Base-by-base conservation (phyloP, 192 early-diverging fungal genomes). In the Backusella psychrophila region DNA sequence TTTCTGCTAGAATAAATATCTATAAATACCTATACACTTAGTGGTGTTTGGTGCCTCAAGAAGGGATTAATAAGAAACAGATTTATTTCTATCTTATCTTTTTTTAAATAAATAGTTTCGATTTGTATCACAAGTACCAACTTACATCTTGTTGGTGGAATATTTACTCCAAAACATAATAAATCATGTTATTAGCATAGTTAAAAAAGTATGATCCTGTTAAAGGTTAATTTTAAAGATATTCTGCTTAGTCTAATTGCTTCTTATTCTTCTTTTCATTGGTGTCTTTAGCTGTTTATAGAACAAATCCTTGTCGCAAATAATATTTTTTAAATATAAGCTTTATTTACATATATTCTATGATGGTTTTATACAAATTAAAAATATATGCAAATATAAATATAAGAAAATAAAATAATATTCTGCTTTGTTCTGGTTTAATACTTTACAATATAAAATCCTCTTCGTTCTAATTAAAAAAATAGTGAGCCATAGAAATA, bases 271-370 rank as follows among this genome's bases (percentile, higher is more conserved):
- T 56, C 53, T 56, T 21, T 56, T 56, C 8, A 21, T 12, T 0
- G 53, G 53, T 21, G 21, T 56, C 7, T 56, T 56, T 56, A 21
- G 53, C 53, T 56, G 53, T 56, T 56, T 56, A 56, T 56, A 56
- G 53, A 56, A 56, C 19, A 56, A 56, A 56, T 56, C 6, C 21
- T 21, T 56, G 53, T 56, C 19, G 53, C 23, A 56, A 53, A 56
- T 56, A 56, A 21, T 56, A 21, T 56, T 56, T 56, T 56, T 56
- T 53, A 56, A 21, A 56, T 56, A 56, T 56, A 56, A 56, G 53
- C 53, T 56, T 56, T 56, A n/a, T 56, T 56, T 56, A 56, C n/a
- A 56, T 56, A 56, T 56, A 56, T n/a, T 56, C 53, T 56, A 56
- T 56, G 53, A 56, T 56, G 9, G 21, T 56, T 56, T 56, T 56